These are phyloP conservation scores for Mortierella sp. DNA, from an alignment of 371 early-diverging fungal genomes.

Conservation along the genomic window DNA sequence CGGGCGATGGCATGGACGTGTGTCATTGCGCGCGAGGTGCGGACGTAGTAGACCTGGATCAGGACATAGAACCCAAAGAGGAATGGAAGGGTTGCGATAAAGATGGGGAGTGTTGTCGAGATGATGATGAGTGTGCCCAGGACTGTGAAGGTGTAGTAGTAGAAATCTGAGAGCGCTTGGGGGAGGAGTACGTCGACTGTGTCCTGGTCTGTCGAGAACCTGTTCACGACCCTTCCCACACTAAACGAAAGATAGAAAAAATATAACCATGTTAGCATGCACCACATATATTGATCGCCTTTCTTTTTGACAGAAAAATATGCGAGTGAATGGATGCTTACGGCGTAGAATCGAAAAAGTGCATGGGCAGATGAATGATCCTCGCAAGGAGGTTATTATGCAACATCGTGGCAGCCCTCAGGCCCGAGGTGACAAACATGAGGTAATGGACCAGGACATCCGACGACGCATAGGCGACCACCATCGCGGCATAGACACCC, in stretches of 20 bases:
- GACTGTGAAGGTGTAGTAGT: conserved; percentile 5
- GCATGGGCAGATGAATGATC: conserved; percentile 52
- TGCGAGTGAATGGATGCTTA: conserved; percentile 60
- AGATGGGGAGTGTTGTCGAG: conserved; percentile 20
- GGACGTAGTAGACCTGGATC: conserved; percentile 61
- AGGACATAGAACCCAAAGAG: conserved; percentile 50
- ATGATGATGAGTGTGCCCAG: conserved; percentile 20
- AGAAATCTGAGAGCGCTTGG: neutral
- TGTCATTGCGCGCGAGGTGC: conserved; percentile 74
- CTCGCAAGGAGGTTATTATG: conserved; percentile 13
- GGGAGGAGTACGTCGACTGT: conserved; percentile 21
- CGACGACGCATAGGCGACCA: neutral
- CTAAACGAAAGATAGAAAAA: neutral
- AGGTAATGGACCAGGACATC: conserved; percentile 2
- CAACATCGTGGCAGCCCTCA: conserved; percentile 21
- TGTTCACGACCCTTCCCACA: conserved; percentile 18
- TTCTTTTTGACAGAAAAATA: too few species aligned
- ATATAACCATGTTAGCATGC: neutral
- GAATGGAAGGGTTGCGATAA: conserved; percentile 46
- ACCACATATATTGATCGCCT: too few species aligned
- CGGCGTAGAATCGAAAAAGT: conserved; percentile 62
- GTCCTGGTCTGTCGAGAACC: conserved; percentile 26
- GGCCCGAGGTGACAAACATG: conserved; percentile 9
- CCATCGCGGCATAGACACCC: conserved; percentile 15
- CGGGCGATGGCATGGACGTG: conserved; percentile 75